Base-by-base conservation (phyloP, 306 rosid genomes). In the Vigna angularis region DNA sequence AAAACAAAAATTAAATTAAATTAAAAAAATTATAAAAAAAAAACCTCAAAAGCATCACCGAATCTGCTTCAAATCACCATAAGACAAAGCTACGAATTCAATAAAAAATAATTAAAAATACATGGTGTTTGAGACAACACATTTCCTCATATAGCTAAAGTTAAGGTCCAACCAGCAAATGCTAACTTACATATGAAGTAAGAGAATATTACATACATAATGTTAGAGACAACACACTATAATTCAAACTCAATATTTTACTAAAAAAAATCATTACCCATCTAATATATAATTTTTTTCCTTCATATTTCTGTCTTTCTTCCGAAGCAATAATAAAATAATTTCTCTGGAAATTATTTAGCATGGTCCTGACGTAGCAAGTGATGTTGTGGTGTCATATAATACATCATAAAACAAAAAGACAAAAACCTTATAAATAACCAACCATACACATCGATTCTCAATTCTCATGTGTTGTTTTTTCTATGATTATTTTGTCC, bases 121-220 rank as follows among this genome's bases (percentile, higher is more conserved):
- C 3, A 14, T 3, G 0, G 58, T 17, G 56, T 62, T 57, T 11
- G 9, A 56, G 77, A 63, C 51, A 76, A 42, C 26, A 10, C 82
- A 82, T 81, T 86, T 82, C 90, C 87, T 59, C 51, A 61, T 50
- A 48, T 72, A 44, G 89, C 73, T 80, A 81, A 34, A 65, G 61
- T 40, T 63, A 4, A 10, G 70, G 44, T 52, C 83, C 89, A 51
- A 32, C 70, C 77, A 50, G 32, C 22, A 50, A 42, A 36, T 48
- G 18, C 77, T 73, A 72, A 38, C 87, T 82, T 70, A 18, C 80
- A 70, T 80, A 64, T 20, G 53, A 77, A 71, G 52, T 53, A 79
- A 84, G 75, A 81, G 75, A 81, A 74, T 36, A 36, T 6, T 36
- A 7, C 8, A 36, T 36, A 36, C 0, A 36, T 6, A 36, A 6